Conservation (phyloP, 2,329 filamentous ascomycete species). For the Pyrenophora graminea region DNA sequence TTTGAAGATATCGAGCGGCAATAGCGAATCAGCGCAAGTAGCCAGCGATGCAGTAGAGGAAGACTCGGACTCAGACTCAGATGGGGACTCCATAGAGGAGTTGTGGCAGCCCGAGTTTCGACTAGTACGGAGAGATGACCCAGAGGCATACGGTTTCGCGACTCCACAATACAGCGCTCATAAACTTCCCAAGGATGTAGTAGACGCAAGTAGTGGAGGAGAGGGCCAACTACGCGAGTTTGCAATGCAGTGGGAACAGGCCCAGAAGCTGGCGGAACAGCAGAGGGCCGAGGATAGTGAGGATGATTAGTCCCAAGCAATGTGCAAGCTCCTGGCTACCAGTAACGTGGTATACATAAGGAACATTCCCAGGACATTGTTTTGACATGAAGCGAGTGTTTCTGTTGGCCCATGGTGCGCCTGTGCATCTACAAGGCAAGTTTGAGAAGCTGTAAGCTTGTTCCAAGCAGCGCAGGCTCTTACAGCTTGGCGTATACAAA, state of each 20-base stretch:
- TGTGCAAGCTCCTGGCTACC: too few species aligned
- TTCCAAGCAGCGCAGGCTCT: background rate
- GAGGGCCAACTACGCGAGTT: constrained; percentile 77
- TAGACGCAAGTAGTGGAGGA: constrained; percentile 64
- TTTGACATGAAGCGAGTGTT: background rate
- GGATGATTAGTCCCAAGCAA: constrained; percentile 29
- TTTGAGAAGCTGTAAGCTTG: background rate
- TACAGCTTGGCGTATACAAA: constrained; percentile 13
- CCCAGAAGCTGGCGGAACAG: constrained; percentile 48
- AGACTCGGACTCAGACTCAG: constrained; percentile 35
- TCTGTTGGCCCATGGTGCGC: background rate
- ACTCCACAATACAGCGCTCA: constrained; percentile 91
- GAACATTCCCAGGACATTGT: background rate
- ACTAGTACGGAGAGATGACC: constrained; percentile 80
- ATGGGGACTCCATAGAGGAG: constrained; percentile 58
- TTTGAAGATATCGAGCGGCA: constrained; percentile 15
- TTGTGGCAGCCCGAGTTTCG: constrained; percentile 75
- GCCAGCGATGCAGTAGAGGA: background rate
- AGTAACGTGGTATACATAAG: too few species aligned
- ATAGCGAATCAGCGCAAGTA: constrained; percentile 1
- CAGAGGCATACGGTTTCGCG: constrained; percentile 83
- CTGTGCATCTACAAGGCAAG: too few species aligned
- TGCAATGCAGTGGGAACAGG: constrained; percentile 55
- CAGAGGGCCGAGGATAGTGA: constrained; percentile 47
- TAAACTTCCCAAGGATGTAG: constrained; percentile 91